Percentiles rank a stretch among this genome's conserved stretches.
Evolutionary conservation across 306 rosid genomes (phyloP).

Genomic region (Medicago lupulina): DNA sequence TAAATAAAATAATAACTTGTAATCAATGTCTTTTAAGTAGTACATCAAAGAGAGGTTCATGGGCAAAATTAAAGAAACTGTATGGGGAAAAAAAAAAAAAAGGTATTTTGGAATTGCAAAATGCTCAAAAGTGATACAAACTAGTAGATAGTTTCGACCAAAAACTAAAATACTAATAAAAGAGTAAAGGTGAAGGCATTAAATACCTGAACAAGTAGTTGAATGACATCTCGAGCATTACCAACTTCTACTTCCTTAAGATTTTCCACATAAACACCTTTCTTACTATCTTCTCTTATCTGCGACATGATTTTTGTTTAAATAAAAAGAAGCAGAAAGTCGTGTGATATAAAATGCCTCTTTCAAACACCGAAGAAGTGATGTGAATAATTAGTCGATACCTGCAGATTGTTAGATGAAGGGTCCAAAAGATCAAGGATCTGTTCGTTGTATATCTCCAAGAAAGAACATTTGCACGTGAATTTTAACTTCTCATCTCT

Average conservation of each 20-base stretch:
- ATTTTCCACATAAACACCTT: conserved; percentile 94
- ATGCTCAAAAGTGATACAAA: conserved; percentile 1
- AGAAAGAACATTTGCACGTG: conserved; percentile 87
- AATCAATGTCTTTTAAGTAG: conserved; percentile 34
- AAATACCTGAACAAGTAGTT: conserved; percentile 82
- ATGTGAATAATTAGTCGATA: conserved; percentile 38
- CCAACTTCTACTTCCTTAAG: conserved; percentile 88
- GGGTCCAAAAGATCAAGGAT: conserved; percentile 98
- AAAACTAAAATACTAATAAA: background rate
- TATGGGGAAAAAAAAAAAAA: background rate
- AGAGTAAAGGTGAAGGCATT: conserved; percentile 22
- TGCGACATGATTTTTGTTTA: conserved; percentile 44
- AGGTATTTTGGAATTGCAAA: conserved; percentile 24
- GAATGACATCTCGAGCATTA: conserved; percentile 93
- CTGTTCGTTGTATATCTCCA: conserved; percentile 97
- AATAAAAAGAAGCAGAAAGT: background rate
- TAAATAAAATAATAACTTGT: conserved; percentile 42
- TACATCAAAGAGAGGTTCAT: conserved; percentile 11
- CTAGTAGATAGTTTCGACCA: conserved; percentile 1
- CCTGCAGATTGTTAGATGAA: conserved; percentile 87
- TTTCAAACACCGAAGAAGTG: conserved; percentile 20
- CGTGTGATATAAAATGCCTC: conserved; percentile 5
- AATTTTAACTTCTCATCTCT: conserved; percentile 89
- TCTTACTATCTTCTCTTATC: conserved; percentile 94
- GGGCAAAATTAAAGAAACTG: conserved; percentile 26